Conservation (phyloP, 345 rosid species). For the Dimocarpus longan region DNA sequence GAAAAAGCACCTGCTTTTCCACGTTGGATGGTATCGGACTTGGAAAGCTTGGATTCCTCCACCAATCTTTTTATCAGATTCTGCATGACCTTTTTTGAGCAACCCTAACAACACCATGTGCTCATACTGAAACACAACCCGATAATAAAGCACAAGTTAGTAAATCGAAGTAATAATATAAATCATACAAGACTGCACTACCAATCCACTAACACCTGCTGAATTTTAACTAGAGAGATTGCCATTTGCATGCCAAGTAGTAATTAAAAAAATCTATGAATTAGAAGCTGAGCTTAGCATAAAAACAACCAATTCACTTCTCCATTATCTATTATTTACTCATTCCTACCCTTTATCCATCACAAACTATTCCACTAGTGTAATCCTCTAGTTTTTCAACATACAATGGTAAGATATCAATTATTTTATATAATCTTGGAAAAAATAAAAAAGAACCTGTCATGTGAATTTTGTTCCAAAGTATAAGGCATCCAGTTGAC, state of each 20-base stretch:
- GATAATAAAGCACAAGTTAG: not conserved
- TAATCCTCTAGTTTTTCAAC: not conserved
- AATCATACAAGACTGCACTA: not conserved
- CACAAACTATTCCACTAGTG: not conserved
- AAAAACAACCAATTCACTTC: not conserved
- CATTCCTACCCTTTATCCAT: not conserved
- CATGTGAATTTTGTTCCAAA: too few relatives aligned
- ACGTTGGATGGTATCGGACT: constrained; percentile 71
- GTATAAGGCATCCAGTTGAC: not conserved
- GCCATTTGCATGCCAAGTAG: constrained; percentile 9
- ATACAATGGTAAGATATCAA: not conserved
- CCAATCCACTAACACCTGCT: not conserved
- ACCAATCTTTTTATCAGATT: constrained; percentile 81
- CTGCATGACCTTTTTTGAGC: constrained; percentile 81
- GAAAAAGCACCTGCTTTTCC: constrained; percentile 83
- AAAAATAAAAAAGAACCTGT: not conserved
- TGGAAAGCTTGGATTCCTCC: constrained; percentile 71
- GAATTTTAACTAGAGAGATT: not conserved
- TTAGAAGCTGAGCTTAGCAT: not conserved
- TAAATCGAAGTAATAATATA: not conserved
- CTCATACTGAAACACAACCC: constrained; percentile 65
- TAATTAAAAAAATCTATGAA: not conserved
- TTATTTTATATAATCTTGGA: not conserved
- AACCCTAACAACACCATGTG: constrained; percentile 67
- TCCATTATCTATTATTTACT: too few relatives aligned